Evolutionary conservation across 1,139 yeast species (phyloP), one percentile per base, ranked within the genome.

Genomic region (Blastobotrys aristatus): DNA sequence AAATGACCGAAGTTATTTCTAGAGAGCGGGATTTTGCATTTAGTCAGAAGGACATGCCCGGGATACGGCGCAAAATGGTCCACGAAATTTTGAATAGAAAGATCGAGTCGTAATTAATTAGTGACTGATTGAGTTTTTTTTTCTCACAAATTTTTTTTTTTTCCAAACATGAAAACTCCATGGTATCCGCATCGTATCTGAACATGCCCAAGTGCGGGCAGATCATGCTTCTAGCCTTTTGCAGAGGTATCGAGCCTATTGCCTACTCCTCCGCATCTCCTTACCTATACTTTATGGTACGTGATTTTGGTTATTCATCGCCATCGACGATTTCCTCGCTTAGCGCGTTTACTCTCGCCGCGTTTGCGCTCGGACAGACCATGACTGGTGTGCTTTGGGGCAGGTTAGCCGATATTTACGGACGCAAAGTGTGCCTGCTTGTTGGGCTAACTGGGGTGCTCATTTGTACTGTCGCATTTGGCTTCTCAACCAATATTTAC

Each of bases 21-120:
- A 87, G 16, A 63, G 77, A 47, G 68, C 62, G 66, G 31, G 69
- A 71, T 0, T 67, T 86, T 41, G 63, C 65, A 3, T 92, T 81
- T 60, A 65, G 77, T 17, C 94, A 85, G 57, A 68, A 71, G 6
- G 96, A 89, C 60, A 89, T 92, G 81, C 72, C 72, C 14, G 62
- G 66, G 2, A 71, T 92, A 52, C 72, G 98, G 54, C 69, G 82
- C 42, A 74, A 83, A 49, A 87, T 92, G 81, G 89, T 84, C 0
- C 79, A 62, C 51, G 78, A 74, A 51, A 67, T 57, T 17, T 32
- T 57, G 4, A 32, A 43, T 16, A 32, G 46, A 20, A 24, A 40
- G 16, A 30, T 49, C 14, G 40, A 34, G 5, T 26, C 10, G 14
- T 34, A 34, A 34, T n/a, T 35, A 16, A n/a, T 8, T 13, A 32